These are phyloP conservation scores for Cytospora chrysosperma DNA, from an alignment of 2,329 filamentous ascomycete species.

Conservation along the genomic window DNA sequence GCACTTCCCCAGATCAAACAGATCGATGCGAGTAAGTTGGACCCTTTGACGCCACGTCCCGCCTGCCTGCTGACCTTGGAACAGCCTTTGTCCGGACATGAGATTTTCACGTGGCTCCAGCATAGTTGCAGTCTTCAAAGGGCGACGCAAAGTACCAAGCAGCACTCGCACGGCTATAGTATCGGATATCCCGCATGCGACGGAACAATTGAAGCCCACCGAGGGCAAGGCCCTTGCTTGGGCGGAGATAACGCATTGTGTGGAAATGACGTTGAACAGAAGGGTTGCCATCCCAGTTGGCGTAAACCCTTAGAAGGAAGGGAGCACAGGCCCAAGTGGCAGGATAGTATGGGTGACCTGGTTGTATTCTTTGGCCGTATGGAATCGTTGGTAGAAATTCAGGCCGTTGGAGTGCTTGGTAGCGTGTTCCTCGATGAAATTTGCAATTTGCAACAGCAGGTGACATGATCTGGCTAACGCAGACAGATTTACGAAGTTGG, in stretches of 20 bases:
- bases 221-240: background rate
- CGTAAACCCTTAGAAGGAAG: background rate
- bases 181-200: background rate
- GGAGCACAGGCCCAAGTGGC: background rate
- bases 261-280: constrained; percentile 10
- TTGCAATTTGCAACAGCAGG: background rate
- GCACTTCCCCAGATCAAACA: constrained; percentile 85
- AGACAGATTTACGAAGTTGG: background rate
- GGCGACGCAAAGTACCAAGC: background rate
- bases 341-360: constrained; percentile 11
- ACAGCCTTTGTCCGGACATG: constrained; percentile 34
- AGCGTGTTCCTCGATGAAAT: too few relatives aligned
- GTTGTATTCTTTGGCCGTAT: constrained; percentile 23
- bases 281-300: constrained; percentile 14
- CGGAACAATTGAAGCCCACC: background rate
- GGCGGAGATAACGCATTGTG: constrained; percentile 1
- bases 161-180: background rate
- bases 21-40: constrained; percentile 91
- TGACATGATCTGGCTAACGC: background rate
- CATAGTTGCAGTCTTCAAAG: background rate
- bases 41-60: background rate
- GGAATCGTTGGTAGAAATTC: background rate
- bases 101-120: background rate
- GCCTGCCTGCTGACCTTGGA: constrained; percentile 3
- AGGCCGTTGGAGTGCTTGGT: background rate